Evolutionary conservation across 139 green algal genomes (phyloP), one percentile per base, ranked within the genome.

Genomic region (Volvox reticuliferus): DNA sequence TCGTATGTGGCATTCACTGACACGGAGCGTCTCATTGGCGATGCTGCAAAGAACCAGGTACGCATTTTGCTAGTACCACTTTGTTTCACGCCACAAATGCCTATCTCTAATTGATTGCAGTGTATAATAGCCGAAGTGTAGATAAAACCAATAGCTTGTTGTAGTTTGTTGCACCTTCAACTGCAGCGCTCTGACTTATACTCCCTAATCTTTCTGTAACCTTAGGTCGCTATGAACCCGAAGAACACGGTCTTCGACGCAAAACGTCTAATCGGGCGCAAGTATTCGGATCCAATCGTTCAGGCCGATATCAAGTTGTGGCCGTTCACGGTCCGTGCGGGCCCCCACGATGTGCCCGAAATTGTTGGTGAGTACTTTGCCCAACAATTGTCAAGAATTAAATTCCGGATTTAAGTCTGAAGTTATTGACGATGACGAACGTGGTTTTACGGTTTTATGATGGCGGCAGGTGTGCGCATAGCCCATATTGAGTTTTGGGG

Each of bases 1-100:
- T 98, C 95, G 0, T 99, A 99, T 92, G 98, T 99, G 19, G 98
- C 96, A 18, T 99, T 99, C 95, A 99, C 98, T 22, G 98, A 99
- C 93, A 97, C 94, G 18, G 98, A 99, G 96, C 96, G 98, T 63
- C 95, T 99, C 20, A 99, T 99, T 36, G 98, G 97, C 37, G 97
- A 99, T 95, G 97, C 97, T 50, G 97, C 98, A 18, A 99, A 99
- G 97, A 99, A 99, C 95, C 98, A 99, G 96, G 98, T 98, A 37
- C 24, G 82, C 19, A 55, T 62, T 16, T 26, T 28, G 63, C 63
- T 62, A 12, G 62, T 19, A n/a, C n/a, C n/a, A n/a, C n/a, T n/a
- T n/a, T n/a, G n/a, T n/a, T n/a, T n/a, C n/a, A n/a, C n/a, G n/a
- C n/a, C n/a, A n/a, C n/a, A n/a, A n/a, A n/a, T n/a, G n/a, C n/a